Base-by-base conservation (phyloP, 306 rosid genomes). In the Prosopis cineraria region DNA sequence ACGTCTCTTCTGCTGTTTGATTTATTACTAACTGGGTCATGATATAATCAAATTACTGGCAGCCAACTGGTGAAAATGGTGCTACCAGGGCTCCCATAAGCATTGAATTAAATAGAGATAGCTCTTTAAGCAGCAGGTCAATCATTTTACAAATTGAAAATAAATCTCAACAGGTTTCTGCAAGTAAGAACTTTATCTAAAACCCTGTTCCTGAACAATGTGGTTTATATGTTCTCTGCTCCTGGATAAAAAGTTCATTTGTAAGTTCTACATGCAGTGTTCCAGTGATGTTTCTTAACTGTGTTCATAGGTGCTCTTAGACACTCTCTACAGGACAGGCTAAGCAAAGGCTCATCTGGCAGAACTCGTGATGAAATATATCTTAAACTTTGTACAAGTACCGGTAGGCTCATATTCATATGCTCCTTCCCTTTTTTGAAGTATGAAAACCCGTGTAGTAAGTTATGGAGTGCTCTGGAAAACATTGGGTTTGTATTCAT, bases 21-120 rank as follows among this genome's bases (percentile, higher is more conserved):
- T 40, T 14, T 24, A 67, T 40, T 40, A 17, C 62, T 64, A n/a
- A 78, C 34, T 56, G 55, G 17, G 4, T 70, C 27, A 12, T 76
- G 55, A 52, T 43, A 39, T 47, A 48, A 62, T 36, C 52, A 36
- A 70, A 63, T 43, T 29, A 30, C 63, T 71, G 72, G 50, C 92
- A 95, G 98, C 98, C 98, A 36, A 95, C 98, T 14, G 98, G 98
- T 76, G 98, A 92, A 85, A 92, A 95, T 87, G 98, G 98, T 59
- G 98, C 98, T 53, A 95, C 98, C 24, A 91, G 98, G 69, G 98
- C 98, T 74, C 98, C 98, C 74, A 95, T 92, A 74, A 88, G 89
- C 90, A 88, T 95, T 73, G 97, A 92, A 77, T 84, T 95, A 83
- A 93, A 89, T 78, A 85, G 96, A 72, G 98, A 95, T 75, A 84